phyloP scores from a whole-genome alignment of 345 rosid species.

The Euphorbia lathyris region DNA sequence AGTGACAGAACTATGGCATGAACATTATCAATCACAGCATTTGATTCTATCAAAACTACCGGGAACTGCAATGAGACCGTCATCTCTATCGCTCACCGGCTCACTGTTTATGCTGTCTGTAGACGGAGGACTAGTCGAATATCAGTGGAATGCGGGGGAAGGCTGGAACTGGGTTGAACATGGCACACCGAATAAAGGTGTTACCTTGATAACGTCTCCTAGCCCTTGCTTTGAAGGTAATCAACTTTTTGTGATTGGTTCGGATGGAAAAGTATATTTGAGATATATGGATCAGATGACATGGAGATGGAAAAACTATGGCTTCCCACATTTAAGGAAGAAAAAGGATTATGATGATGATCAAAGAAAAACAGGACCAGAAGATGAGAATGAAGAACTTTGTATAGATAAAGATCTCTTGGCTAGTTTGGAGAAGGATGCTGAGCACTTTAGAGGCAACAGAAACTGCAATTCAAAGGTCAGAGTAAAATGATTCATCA shows the following conservation, averaged over 20 bases:
- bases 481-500: constrained; percentile 10
- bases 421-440: constrained; percentile 27
- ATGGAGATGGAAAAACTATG: constrained; percentile 61
- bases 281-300: constrained; percentile 50
- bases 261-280: constrained; percentile 56
- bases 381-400: constrained; percentile 18
- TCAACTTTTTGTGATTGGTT: constrained; percentile 50
- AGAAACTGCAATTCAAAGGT: constrained; percentile 43
- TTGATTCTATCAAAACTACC: constrained; percentile 44
- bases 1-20: constrained; percentile 61
- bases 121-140: constrained; percentile 61
- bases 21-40: constrained; percentile 65
- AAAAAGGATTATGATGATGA: constrained; percentile 6
- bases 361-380: constrained; percentile 13
- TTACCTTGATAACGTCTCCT: constrained; percentile 49
- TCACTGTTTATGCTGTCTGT: constrained; percentile 64
- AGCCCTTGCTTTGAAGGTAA: constrained; percentile 57
- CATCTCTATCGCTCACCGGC: constrained; percentile 42
- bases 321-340: constrained; percentile 35
- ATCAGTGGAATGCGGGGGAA: constrained; percentile 58
- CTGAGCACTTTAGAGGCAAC: constrained; percentile 20
- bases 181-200: constrained; percentile 53
- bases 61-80: constrained; percentile 50
- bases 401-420: constrained; percentile 36
- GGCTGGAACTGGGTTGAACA: constrained; percentile 76